These are phyloP conservation scores for Botryosphaeria dothidea DNA, from an alignment of 2,329 filamentous ascomycete species.

Conservation along the genomic window DNA sequence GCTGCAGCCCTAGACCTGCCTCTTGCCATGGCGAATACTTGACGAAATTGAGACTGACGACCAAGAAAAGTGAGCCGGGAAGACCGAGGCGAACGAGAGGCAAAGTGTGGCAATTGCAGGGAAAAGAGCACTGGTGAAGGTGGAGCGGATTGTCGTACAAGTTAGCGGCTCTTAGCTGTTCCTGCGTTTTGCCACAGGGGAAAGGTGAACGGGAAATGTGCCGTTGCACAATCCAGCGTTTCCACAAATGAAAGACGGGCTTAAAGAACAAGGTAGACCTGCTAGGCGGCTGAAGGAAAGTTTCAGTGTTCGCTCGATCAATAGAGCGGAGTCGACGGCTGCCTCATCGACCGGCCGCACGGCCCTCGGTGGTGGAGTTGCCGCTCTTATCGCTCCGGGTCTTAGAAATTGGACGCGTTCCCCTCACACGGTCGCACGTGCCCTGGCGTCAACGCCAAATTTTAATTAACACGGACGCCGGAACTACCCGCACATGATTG, in stretches of 20 bases:
- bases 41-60: background rate
- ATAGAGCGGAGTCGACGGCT: background rate
- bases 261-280: background rate
- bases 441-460: too few relatives aligned
- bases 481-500: background rate
- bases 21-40: background rate
- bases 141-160: slow-evolving; percentile 1
- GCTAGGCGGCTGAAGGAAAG: background rate
- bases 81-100: background rate
- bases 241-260: background rate
- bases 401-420: background rate
- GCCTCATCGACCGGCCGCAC: background rate
- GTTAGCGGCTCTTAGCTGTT: slow-evolving; percentile 1
- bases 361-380: background rate
- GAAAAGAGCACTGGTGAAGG: background rate
- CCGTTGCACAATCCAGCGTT: background rate
- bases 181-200: slow-evolving; percentile 10
- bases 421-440: background rate
- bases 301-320: background rate
- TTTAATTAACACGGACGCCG: too few relatives aligned
- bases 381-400: background rate
- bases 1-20: background rate
- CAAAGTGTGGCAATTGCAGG: background rate
- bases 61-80: background rate
- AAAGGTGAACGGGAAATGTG: background rate